These are phyloP conservation scores for Xylariaceae sp. DNA, from an alignment of 2,329 filamentous ascomycete species.

Conservation along the genomic window DNA sequence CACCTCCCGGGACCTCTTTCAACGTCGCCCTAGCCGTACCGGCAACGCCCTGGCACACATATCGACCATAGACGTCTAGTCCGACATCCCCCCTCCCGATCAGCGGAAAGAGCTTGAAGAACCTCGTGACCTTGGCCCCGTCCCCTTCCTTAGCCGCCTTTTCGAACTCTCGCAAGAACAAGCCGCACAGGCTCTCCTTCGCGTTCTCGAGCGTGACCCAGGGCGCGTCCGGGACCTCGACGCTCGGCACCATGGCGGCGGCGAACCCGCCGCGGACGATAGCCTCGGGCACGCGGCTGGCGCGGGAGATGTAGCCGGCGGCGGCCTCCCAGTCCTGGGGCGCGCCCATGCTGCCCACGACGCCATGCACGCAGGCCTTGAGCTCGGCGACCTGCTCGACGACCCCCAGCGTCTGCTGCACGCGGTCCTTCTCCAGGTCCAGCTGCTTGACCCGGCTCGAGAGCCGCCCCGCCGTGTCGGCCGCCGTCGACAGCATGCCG, in stretches of 20 bases:
- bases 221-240: slow-evolving; percentile 91
- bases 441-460: slow-evolving; percentile 85
- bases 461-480: slow-evolving; percentile 81
- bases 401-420: slow-evolving; percentile 86
- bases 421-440: slow-evolving; percentile 87
- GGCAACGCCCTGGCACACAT: slow-evolving; percentile 94
- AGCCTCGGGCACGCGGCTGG: slow-evolving; percentile 75
- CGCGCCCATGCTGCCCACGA: slow-evolving; percentile 94
- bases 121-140: slow-evolving; percentile 85
- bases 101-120: slow-evolving; percentile 97
- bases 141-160: slow-evolving; percentile 87
- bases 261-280: slow-evolving; percentile 87
- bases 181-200: slow-evolving; percentile 82
- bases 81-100: slow-evolving; percentile 89
- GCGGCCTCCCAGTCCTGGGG: slow-evolving; percentile 99
- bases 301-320: slow-evolving; percentile 83
- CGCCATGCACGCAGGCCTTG: slow-evolving; percentile 93
- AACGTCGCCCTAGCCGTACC: slow-evolving; percentile 79
- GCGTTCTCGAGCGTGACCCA: slow-evolving; percentile 84
- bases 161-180: slow-evolving; percentile 95
- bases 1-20: slow-evolving; percentile 65
- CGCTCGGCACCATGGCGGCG: slow-evolving; percentile 88
- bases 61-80: slow-evolving; percentile 90
- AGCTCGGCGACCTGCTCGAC: slow-evolving; percentile 97
- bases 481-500: slow-evolving; percentile 86